Conservation (phyloP, 2,329 filamentous ascomycete species). For the Sarocladiaceae sp. region DNA sequence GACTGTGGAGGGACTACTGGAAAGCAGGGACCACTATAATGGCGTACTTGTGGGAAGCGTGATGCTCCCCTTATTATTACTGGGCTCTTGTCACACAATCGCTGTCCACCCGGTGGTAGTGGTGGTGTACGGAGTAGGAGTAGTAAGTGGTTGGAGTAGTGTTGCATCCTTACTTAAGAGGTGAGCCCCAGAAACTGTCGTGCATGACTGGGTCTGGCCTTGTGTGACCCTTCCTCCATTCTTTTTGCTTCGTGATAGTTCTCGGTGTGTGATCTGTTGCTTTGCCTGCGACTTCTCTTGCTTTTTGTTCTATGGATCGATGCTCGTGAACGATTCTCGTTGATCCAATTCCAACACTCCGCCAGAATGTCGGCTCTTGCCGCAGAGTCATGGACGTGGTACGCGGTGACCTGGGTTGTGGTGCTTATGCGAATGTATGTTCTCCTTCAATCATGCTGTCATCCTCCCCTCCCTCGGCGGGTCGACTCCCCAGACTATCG, state of each 20-base stretch:
- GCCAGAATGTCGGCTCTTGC: slow-evolving; percentile 11
- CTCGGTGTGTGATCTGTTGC: slow-evolving; percentile 1
- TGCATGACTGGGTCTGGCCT: neutral
- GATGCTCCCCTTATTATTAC: too few relatives aligned
- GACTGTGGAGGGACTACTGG: slow-evolving; percentile 1
- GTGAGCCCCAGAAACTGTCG: neutral
- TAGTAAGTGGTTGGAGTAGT: too few relatives aligned
- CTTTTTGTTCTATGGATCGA: slow-evolving; percentile 3
- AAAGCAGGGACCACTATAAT: neutral
- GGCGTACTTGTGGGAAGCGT: too few relatives aligned
- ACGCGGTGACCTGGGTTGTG: slow-evolving; percentile 10
- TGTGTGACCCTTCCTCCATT: neutral
- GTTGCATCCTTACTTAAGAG: slow-evolving; percentile 7
- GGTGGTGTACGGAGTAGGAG: too few relatives aligned
- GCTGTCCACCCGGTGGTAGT: too few relatives aligned
- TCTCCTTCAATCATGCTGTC: neutral
- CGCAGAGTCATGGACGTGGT: slow-evolving; percentile 14
- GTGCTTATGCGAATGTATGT: slow-evolving; percentile 12
- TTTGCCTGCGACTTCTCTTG: neutral
- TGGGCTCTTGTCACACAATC: too few relatives aligned
- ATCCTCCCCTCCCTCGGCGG: neutral
- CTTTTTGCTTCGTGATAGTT: neutral
- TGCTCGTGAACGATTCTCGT: neutral
- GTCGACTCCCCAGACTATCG: neutral
- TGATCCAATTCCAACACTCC: neutral